Base-by-base conservation (phyloP, 116 monocot species). In the Papilionanthe hybrid region DNA sequence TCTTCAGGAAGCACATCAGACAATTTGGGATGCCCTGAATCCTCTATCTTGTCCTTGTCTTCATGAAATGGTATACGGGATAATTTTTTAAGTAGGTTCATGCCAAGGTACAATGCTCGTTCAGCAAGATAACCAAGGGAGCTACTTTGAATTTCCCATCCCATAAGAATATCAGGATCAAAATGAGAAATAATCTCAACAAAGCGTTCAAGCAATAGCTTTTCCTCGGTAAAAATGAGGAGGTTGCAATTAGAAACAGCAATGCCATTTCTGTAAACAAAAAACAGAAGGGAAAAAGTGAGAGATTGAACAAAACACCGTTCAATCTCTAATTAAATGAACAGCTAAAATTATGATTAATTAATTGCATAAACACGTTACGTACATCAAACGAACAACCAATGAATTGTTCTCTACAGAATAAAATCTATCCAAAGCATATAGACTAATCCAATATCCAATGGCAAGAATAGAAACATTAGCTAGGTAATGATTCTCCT, bases 121-220 rank as follows among this genome's bases (percentile, higher is more conserved):
- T 99, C 95, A 85, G 93, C 89, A 80, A 99, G 82, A 89, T 83
- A 95, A 79, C 98, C 98, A 77, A 99, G 82, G 30, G 98, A 95
- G 65, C 86, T 80, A 20, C 87, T 81, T 79, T 99, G 94, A 72
- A 93, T 90, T 55, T 99, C 98, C 98, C 98, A 99, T 30, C 98
- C 98, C 82, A 99, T 89, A 65, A 99, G 55, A 65, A 99, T 82
- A 87, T 99, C 98, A 23, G 98, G 98, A 89, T 99, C 98, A 85
- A 84, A 63, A 15, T 81, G 90, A 79, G 77, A 81, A 83, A 99
- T 88, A 44, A 90, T 83, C 49, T 86, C 86, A 23, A 85, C 66
- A 82, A 99, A 81, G 67, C 90, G 78, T 37, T 88, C 82, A 57
- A 94, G 80, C 78, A 99, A 79, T 19, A 76, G 77, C 75, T 75